Conservation (phyloP, 1,284 basidiomycete genomes). For the Rhodofomes roseus region DNA sequence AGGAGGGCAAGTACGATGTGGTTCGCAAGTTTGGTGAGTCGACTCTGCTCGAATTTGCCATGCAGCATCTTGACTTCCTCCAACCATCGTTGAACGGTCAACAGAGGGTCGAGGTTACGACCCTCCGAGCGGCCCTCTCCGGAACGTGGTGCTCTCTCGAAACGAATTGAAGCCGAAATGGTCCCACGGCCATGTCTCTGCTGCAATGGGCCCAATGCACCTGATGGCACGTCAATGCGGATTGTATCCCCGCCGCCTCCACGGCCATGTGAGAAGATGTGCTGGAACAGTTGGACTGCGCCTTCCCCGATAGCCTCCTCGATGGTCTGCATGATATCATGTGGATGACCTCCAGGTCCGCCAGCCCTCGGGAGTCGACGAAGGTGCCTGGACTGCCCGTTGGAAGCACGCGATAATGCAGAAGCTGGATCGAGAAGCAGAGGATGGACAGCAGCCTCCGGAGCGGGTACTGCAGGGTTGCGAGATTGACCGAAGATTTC, state of each 20-base stretch:
- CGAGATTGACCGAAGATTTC: conserved; percentile 63
- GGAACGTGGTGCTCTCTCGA: conserved; percentile 54
- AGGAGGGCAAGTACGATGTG: conserved; percentile 80
- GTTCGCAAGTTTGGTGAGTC: conserved; percentile 66
- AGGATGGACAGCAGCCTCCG: conserved; percentile 78
- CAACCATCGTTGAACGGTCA: conserved; percentile 87
- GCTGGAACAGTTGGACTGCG: conserved; percentile 81
- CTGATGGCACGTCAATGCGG: conserved; percentile 66
- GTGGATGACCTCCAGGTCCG: conserved; percentile 42
- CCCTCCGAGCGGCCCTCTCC: conserved; percentile 45
- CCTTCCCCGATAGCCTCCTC: conserved; percentile 82
- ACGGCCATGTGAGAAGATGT: conserved; percentile 60
- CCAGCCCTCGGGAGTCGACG: conserved; percentile 55
- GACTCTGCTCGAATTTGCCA: conserved; percentile 65
- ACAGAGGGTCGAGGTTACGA: conserved; percentile 70
- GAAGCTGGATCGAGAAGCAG: conserved; percentile 67
- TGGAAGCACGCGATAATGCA: conserved; percentile 38
- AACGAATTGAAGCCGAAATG: conserved; percentile 53
- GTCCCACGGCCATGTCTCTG: conserved; percentile 43
- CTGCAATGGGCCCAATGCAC: conserved; percentile 52
- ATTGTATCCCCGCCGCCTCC: conserved; percentile 58
- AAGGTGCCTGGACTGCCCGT: conserved; percentile 44
- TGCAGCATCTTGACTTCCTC: conserved; percentile 87
- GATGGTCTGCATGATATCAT: conserved; percentile 74
- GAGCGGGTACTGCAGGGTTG: conserved; percentile 41